Base-by-base conservation (phyloP, 768 basidiomycete genomes). In the Dictyophora rubrovolvata region DNA sequence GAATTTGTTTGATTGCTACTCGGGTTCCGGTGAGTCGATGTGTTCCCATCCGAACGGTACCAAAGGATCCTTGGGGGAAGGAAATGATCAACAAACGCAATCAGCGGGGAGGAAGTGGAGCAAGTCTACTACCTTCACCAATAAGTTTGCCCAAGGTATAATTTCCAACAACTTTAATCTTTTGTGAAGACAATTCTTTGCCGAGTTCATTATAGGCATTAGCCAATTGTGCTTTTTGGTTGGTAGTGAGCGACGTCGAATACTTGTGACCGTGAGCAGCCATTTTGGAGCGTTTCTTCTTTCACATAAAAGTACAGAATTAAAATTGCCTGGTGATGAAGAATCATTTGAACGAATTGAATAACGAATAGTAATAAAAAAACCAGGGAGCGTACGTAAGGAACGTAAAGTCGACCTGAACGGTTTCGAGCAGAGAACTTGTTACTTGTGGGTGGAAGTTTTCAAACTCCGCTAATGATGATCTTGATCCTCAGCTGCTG, bases 1-100 rank as follows among this genome's bases (percentile, higher is more conserved):
- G 92, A 63, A 97, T 95, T 72, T 97, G 94, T 74, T 99, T 99
- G 75, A 99, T 87, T 57, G 95, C 95, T 65, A 95, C 94, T 55
- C 92, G 83, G 49, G 86, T 86, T 7, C 87, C 88, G 1, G 94
- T 93, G 51, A 97, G 77, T 60, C 94, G 87, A 70, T 99, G 93
- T 0, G 88, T 92, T 55, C 93, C 96, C 69, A 99, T 77, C 54
- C 93, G 85, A 33, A 98, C 95, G 69, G 93, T 94, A 37, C 95
- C 95, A 70, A 94, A 98, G 49, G 95, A 85, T 62, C 94, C 94
- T 95, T 65, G 22, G 54, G 50, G 22, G 21, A 54, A 56, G 35
- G 20, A 35, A 34, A 61, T 18, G 55, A 56, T 37, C 33, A 47
- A 61, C 63, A 65, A 66, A 64, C n/a, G n/a, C n/a, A n/a, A n/a